Evolutionary conservation across 176 grass and related monocot species (phyloP), one percentile per base, ranked within the genome.

Genomic region (Microstegium vimineum): DNA sequence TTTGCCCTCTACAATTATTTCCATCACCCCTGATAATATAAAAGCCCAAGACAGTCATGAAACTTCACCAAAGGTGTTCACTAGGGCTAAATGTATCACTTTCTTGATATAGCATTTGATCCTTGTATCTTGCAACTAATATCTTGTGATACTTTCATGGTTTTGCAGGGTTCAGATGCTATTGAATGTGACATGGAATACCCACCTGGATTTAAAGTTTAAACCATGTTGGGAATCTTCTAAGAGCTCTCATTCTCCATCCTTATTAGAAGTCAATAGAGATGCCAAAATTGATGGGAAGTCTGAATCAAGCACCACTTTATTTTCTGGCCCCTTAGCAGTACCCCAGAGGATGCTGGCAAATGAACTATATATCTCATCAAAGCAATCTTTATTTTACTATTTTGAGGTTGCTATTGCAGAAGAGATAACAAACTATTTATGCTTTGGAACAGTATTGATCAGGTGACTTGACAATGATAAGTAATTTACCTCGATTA

Each of bases 121-220:
- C 10, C 40, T 42, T 42, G 40, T 42, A 42, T 42, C 40, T 42
- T 14, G 27, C 56, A 61, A 12, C 26, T 75, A 43, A 67, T 2
- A 41, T 75, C 31, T 77, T 57, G 7, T 85, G 20, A 54, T 69
- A 42, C 27, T 71, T 79, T 5, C 13, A 61, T 79, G 51, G 15
- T 74, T 86, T 90, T 89, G 43, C 81, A 95, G 88, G 66, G 83
- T 52, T 33, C 47, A 74, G 40, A 80, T 10, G 11, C 64, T 86
- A 64, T 35, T 75, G 79, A 60, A 22, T 38, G 90, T 33, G 90
- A 92, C 30, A 85, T 84, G 45, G 86, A 92, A 64, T 80, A 87
- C 57, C 92, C 92, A 59, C 95, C 95, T 37, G 95, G 95, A 80
- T 98, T 94, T 89, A n/a, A n/a, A n/a, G n/a, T 98, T 98, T 90